Base-by-base conservation (phyloP, 2,329 filamentous ascomycete species). In the Penicillium sp. region DNA sequence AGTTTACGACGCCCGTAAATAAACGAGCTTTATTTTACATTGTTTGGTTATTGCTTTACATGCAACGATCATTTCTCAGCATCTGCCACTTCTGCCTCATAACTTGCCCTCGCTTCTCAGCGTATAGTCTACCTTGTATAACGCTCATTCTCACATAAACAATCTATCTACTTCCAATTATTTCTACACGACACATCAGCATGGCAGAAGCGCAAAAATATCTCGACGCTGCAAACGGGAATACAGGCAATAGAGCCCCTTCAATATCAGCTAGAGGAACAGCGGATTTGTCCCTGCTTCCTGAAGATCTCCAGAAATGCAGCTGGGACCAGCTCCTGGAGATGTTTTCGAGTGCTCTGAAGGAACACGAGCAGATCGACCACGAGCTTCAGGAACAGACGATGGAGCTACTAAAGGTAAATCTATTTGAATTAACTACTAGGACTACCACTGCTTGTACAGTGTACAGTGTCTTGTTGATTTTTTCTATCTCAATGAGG, bases 301-400 rank as follows among this genome's bases (percentile, higher is more conserved):
- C 50, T n/a, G 46, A 58, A 54, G 56, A 58, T 35, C 56, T 58
- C 2, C 56, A 58, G 18, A 58, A 56, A 38, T 59, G 57, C 33
- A 55, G 42, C 47, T 96, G 91, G 91, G 78, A 86, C 2, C 81
- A 87, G n/a, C 86, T 96, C 30, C 81, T 91, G 70, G 68, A 76
- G 1, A 83, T 84, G 43, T 96, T 91, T 64, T 79, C 86, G 58
- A 75, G 81, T 52, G 84, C 84, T 18, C 82, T 96, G 64, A 73
- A 77, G 14, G 79, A 85, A 42, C 82, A 87, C 33, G 81, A 85
- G 52, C 76, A 78, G 2, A 75, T 84, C 2, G 91, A 96, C 67
- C 79, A 79, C 46, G 77, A 82, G 28, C 77, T 93, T 46, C 74
- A 88, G 53, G 78, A 83, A 20, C 86, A 92, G 60, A 90, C 88